phyloP scores from a whole-genome alignment of 306 rosid species.

The Casuarina equisetifolia region DNA sequence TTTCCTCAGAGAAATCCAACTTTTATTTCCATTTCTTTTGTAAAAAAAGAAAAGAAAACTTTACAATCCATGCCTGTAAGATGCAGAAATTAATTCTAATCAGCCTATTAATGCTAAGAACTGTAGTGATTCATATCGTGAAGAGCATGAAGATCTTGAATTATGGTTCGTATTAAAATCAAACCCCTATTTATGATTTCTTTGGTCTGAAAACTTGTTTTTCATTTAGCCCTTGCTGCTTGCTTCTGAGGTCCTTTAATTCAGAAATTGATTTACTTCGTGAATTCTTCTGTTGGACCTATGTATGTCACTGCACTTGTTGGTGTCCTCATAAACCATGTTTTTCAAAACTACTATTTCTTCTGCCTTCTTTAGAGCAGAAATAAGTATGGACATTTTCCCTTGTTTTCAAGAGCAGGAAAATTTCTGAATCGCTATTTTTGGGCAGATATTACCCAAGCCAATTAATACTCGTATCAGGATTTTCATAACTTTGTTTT shows the following conservation, averaged over 20 bases:
- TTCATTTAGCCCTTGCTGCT: not conserved
- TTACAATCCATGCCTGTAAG: not conserved
- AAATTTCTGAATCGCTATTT: too few species aligned
- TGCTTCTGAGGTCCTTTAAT: constrained; percentile 3
- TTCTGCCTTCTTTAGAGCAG: not conserved
- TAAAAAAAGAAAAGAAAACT: too few species aligned
- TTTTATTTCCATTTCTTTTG: too few species aligned
- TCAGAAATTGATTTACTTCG: not conserved
- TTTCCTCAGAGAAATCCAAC: too few species aligned
- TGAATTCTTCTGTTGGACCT: not conserved
- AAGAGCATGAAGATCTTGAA: not conserved
- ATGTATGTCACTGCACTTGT: not conserved
- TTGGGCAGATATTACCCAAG: not conserved
- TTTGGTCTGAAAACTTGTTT: not conserved
- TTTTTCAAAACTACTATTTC: not conserved
- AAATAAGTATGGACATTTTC: not conserved
- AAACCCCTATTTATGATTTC: not conserved
- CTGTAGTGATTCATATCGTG: too few species aligned
- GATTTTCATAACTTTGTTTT: not conserved
- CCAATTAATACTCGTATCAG: not conserved
- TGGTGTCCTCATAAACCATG: not conserved
- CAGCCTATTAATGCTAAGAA: too few species aligned
- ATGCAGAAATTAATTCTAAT: too few species aligned
- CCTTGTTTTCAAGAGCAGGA: not conserved
- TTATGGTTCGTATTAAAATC: not conserved